Base-by-base conservation (phyloP, 1,139 yeast genomes). In the Candida glucosophila region DNA sequence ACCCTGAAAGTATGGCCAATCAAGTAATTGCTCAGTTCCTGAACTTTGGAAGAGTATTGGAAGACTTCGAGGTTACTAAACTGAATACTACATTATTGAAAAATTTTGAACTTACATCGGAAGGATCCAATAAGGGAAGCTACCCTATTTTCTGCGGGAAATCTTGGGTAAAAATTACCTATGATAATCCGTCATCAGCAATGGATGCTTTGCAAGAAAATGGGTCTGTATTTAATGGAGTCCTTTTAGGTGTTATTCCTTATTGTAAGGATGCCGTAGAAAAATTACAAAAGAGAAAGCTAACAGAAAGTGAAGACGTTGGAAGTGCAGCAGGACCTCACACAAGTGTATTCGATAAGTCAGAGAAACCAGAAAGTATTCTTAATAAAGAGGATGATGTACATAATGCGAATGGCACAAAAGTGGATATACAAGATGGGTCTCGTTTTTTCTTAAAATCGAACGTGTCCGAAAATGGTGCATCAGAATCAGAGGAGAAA, bases 121-220 rank as follows among this genome's bases (percentile, higher is more conserved):
- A 35, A 5, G 28, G 24, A 11, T 12, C 15, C 5, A 18, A 19
- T 12, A 23, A 25, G 12, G 40, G 41, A 20, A 39, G 51, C n/a
- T 44, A 54, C 25, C 93, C 95, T 1, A 77, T 86, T 10, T 80
- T 76, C 47, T 70, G 90, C 8, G 97, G 96, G 1, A 70, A 73
- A 22, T 78, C 85, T 24, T 90, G 97, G 96, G 75, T 86, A 14
- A 82, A 85, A 44, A 51, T 90, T 28, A 86, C 96, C 1, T 90
- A 74, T 49, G 82, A 76, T 32, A 77, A 77, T 33, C 73, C 82
- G 4, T 61, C 77, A 4, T 69, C 88, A 8, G 95, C 96, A 1
- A 54, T 75, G 15, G 76, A 92, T 29, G 96, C 97, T 0, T 56
- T 86, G 22, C 77, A 77, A 36, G 95, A 86, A 41, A 83, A 82